phyloP scores from a whole-genome alignment of 1,139 yeast species.

The Candida labiduridarum region DNA sequence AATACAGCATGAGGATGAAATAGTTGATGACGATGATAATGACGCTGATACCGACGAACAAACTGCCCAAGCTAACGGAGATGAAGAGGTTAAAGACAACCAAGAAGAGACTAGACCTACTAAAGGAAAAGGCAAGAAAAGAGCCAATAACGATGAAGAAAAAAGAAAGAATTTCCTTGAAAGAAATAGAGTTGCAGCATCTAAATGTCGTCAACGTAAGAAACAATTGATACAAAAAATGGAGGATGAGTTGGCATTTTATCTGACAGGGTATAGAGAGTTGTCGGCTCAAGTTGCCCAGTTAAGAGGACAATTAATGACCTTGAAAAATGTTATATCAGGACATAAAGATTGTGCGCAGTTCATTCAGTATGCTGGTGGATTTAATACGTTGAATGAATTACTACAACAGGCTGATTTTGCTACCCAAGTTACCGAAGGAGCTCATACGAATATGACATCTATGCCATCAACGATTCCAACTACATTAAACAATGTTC shows the following conservation, averaged over 20 bases:
- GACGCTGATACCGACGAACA: slow-evolving; percentile 11
- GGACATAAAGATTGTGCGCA: slow-evolving; percentile 45
- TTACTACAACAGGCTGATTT: slow-evolving; percentile 36
- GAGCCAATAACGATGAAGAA: slow-evolving; percentile 35
- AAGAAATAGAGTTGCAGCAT: slow-evolving; percentile 91
- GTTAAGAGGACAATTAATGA: slow-evolving; percentile 60
- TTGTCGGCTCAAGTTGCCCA: slow-evolving; percentile 60
- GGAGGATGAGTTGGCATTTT: slow-evolving; percentile 74
- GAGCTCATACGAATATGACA: slow-evolving; percentile 17
- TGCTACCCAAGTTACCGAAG: slow-evolving; percentile 24
- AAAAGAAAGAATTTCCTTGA: slow-evolving; percentile 84
- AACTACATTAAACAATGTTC: slow-evolving; percentile 17
- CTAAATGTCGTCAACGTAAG: slow-evolving; percentile 93
- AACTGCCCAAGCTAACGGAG: slow-evolving; percentile 16
- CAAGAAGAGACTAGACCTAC: background rate
- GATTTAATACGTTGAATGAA: slow-evolving; percentile 36
- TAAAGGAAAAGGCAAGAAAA: slow-evolving; percentile 5
- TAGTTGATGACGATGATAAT: slow-evolving; percentile 12
- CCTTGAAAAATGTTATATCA: slow-evolving; percentile 43
- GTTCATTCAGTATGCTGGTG: slow-evolving; percentile 39
- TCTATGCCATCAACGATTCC: slow-evolving; percentile 24
- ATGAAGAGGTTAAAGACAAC: slow-evolving; percentile 6
- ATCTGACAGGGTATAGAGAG: slow-evolving; percentile 70
- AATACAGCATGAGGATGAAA: slow-evolving; percentile 16
- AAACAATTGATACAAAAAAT: slow-evolving; percentile 84